Evolutionary conservation across 176 grass and related monocot species (phyloP), one percentile per base, ranked within the genome.

Genomic region (Raddia distichophylla): DNA sequence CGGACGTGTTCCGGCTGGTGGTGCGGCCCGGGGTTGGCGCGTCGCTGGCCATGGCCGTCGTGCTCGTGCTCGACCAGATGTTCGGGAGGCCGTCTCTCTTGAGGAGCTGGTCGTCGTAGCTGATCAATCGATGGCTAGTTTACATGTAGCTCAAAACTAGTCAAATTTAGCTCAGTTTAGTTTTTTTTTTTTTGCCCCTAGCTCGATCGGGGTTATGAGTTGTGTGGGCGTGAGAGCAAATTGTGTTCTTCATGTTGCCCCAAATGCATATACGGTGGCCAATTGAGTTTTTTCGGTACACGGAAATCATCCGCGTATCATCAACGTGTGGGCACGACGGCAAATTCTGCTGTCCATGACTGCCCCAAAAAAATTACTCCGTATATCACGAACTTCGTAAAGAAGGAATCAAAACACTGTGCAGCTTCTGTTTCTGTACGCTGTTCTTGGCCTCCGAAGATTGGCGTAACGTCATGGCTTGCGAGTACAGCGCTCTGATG

Each of bases 21-120:
- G 92, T 98, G 65, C 84, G 84, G 48, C 69, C 92, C 7, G 86
- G 81, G 14, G 44, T 86, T 16, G 92, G 87, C 79, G 81, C 81
- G 81, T 80, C 74, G 40, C 88, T 94, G 50, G 90, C 86, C 43
- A 95, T 98, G 95, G 95, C 90, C 60, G 69, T 93, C 37, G 92
- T 98, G 15, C 82, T 95, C 77, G 90, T 84, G 50, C 84, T 98
- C 52, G 95, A 98, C 86, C 90, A 91, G 88, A 86, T 98, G 88
- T 95, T 94, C 49, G 81, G 78, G 55, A 59, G 87, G 70, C 79
- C 83, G 35, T 90, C 84, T 17, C 80, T 90, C 37, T 45, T 97
- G 12, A 66, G 87, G 82, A 90, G 86, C 85, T 90, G 88, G 89
- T 89, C 92, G 19, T 83, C 84, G 19, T 91, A 76, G 64, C 81